Evolutionary conservation across 306 rosid genomes (phyloP).

Genomic region (Lablab purpureus): DNA sequence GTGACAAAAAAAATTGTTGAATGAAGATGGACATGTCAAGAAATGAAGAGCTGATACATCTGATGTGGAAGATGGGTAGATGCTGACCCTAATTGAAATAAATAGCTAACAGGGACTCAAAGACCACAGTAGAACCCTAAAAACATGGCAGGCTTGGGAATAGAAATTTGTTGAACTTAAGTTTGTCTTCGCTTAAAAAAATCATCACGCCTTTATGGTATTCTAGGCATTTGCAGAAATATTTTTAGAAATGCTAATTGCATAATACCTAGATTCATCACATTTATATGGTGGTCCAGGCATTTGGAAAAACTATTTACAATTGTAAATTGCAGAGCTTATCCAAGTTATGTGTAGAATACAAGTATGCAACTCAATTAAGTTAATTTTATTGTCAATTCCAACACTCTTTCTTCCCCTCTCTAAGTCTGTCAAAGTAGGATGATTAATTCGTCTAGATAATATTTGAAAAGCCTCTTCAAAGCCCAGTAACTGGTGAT

Average conservation of each 20-base stretch:
- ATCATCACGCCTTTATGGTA: not conserved
- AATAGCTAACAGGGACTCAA: not conserved
- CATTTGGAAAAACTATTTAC: not conserved
- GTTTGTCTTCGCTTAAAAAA: slow-evolving; percentile 7
- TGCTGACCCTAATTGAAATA: not conserved
- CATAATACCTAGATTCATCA: not conserved
- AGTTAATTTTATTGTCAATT: not conserved
- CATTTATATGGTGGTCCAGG: not conserved
- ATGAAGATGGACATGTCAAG: slow-evolving; percentile 18
- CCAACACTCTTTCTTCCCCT: not conserved
- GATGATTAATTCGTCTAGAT: slow-evolving; percentile 2
- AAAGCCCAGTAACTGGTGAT: not conserved
- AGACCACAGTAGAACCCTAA: not conserved
- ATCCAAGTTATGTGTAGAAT: not conserved
- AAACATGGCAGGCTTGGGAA: slow-evolving; percentile 23
- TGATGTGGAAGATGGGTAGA: not conserved
- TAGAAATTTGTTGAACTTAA: not conserved
- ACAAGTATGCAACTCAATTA: slow-evolving; percentile 1
- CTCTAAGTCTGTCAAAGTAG: slow-evolving; percentile 2
- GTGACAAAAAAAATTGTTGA: slow-evolving; percentile 34
- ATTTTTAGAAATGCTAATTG: slow-evolving; percentile 3
- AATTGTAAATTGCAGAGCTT: slow-evolving; percentile 10
- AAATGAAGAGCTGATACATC: slow-evolving; percentile 27
- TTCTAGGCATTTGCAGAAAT: not conserved
- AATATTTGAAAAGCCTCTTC: not conserved